phyloP scores from a whole-genome alignment of 148 eudicot genomes.

The Vaccinium darrowii region DNA sequence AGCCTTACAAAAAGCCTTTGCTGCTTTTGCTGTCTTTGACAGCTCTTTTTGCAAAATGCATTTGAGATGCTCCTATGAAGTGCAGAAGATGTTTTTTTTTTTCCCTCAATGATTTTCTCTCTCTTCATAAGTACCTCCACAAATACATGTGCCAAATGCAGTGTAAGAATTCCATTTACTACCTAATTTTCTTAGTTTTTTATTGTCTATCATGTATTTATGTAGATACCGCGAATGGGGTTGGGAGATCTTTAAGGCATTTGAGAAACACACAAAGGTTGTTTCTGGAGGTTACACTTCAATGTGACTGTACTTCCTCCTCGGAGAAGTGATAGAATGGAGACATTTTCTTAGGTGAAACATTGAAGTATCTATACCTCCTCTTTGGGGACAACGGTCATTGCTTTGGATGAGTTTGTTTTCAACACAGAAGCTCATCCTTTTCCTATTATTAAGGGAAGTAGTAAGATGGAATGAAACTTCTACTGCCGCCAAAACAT shows the following conservation, averaged over 20 bases:
- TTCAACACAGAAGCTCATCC: constrained; percentile 98
- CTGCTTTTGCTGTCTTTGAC: background rate
- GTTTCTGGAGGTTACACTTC: constrained; percentile 92
- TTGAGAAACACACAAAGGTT: constrained; percentile 87
- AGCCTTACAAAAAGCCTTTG: background rate
- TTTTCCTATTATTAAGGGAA: constrained; percentile 48
- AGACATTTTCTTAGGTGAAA: constrained; percentile 96
- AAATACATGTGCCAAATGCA: background rate
- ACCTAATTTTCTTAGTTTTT: background rate
- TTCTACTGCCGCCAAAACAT: background rate
- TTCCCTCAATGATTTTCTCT: background rate
- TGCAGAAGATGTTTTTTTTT: background rate
- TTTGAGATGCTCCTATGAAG: background rate
- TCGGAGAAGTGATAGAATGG: constrained; percentile 91
- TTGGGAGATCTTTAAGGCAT: constrained; percentile 93
- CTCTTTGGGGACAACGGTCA: constrained; percentile 52
- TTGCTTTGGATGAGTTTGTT: constrained; percentile 76
- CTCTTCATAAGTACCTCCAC: background rate
- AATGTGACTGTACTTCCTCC: constrained; percentile 87
- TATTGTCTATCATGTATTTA: constrained; percentile 3
- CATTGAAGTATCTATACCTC: constrained; percentile 79
- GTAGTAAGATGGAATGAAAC: constrained; percentile 28
- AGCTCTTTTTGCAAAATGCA: background rate
- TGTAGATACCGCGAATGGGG: constrained; percentile 96
- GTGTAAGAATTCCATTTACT: background rate